A percentile compares a stretch with the other conserved stretches of the same genome.
Conservation (phyloP, 2,329 filamentous ascomycete species). For the Colletotrichum limetticola region DNA sequence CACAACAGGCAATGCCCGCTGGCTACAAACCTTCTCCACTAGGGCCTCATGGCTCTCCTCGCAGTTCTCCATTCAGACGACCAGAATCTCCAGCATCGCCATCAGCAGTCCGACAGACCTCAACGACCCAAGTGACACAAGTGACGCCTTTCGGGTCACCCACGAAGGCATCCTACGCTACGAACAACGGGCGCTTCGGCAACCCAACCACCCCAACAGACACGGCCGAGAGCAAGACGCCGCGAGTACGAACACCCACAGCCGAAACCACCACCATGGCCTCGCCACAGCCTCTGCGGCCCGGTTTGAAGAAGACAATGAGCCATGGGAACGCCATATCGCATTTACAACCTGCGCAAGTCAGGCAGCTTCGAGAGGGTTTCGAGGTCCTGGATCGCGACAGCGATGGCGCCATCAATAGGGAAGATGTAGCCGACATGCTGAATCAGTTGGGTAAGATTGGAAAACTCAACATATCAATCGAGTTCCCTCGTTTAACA, state of each 20-base stretch:
- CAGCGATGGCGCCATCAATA: slow-evolving; percentile 84
- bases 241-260: slow-evolving; percentile 42
- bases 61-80: slow-evolving; percentile 73
- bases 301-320: slow-evolving; percentile 47
- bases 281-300: slow-evolving; percentile 49
- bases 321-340: slow-evolving; percentile 68
- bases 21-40: slow-evolving; percentile 78
- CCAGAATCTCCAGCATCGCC: slow-evolving; percentile 74
- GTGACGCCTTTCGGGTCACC: slow-evolving; percentile 71
- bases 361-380: slow-evolving; percentile 88
- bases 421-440: slow-evolving; percentile 88
- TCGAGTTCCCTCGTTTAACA: slow-evolving; percentile 26
- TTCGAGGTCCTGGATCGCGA: slow-evolving; percentile 94
- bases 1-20: slow-evolving; percentile 61
- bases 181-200: slow-evolving; percentile 45
- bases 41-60: slow-evolving; percentile 73
- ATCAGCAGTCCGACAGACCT: slow-evolving; percentile 69
- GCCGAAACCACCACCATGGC: slow-evolving; percentile 46
- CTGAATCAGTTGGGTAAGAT: slow-evolving; percentile 80
- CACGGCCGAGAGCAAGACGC: slow-evolving; percentile 50
- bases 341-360: slow-evolving; percentile 82
- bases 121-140: slow-evolving; percentile 13
- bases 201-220: slow-evolving; percentile 55
- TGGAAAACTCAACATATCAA: background rate
- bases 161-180: slow-evolving; percentile 52